Evolutionary conservation across 192 early-diverging fungal genomes (phyloP), one percentile per base, ranked within the genome.

Genomic region (Geranomyces variabilis): DNA sequence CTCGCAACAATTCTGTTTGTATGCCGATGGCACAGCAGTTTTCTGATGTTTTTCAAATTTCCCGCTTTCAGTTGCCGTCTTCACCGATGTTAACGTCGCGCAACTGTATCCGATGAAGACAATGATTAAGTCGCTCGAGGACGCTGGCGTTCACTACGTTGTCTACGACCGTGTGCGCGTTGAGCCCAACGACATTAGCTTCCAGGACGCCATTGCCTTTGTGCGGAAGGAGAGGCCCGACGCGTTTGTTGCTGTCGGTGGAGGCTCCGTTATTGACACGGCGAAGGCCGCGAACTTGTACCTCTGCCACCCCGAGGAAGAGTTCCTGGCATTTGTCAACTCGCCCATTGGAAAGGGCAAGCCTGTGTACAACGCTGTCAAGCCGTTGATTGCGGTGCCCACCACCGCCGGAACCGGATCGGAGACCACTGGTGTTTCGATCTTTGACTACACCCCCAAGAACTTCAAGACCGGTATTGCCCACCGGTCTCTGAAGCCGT

Each of bases 281-380:
- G 86, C 91, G 59, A 96, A 96, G 74, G 94, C 93, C 30, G 94
- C 94, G 56, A 96, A 94, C 70, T 77, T 96, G 77, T 96, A 94
- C 75, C 82, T 87, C 14, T 80, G 87, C 55, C 92, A 92, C 75
- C 89, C 89, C 17, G 87, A 94, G 0, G 92, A 90, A 7, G 91
- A 93, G 47, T 86, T 96, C 58, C 68, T 96, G 65, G 94, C 94
- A 74, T 96, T 96, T 83, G 94, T 96, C 63, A 96, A 96, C 70
- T 90, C 91, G 0, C 94, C 94, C 14, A 92, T 96, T 79, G 94
- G 94, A 45, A 90, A 90, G 74, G 94, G 94, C 12, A 82, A 84
- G 30, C 84, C 91, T 8, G 86, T 93, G 9, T 79, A 88, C 78
- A 89, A 91, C 62, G 75, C 85, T 21, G 75, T 96, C 67, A 83